Evolutionary conservation across 495 filamentous ascomycete genomes (phyloP), one percentile per base, ranked within the genome.

Genomic region (Penicillium chermesinum): DNA sequence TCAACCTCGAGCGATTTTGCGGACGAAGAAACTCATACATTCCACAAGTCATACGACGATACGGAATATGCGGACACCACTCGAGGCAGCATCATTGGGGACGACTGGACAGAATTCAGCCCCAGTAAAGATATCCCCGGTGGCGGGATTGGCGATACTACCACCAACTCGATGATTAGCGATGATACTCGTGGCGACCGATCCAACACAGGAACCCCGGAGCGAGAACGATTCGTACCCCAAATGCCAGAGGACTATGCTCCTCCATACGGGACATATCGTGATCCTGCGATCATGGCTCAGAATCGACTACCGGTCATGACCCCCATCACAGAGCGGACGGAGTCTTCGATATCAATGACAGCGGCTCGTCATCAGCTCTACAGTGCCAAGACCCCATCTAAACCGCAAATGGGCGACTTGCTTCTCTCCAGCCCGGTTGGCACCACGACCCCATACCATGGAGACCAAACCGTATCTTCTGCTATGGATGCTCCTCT

Each of bases 261-360:
- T 47, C 79, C 84, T 13, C 83, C 88, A 8, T 84, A 71, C 22
- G 75, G 82, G 7, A 84, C 85, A 27, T 95, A 86, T 67, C 79
- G 89, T 51, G 84, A 94, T 55, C 80, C 86, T 52, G 75, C 74
- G 1, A 78, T 88, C 55, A 74, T 82, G 43, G 86, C 88, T 51
- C 90, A 96, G 52, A 94, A 85, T 61, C 83, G 89, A 41, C 73
- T 96, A 7, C 93, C 91, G 30, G 96, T 96, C 65, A 98, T 98
- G 93, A 98, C 93, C 1, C 93, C 93, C 10, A 98, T 98, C 49
- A 88, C 91, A 6, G 93, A 98, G 63, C 85, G 85, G 55, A 98
- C 93, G 0, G 93, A 98, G 66, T 86, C 82, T 16, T 93, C 89
- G 0, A 62, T 95, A 18, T 70, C 85, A 19, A 73, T 78, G 38